Evolutionary conservation across 768 basidiomycete genomes (phyloP), one percentile per base, ranked within the genome.

Genomic region (Candolleomyces eurysporus): DNA sequence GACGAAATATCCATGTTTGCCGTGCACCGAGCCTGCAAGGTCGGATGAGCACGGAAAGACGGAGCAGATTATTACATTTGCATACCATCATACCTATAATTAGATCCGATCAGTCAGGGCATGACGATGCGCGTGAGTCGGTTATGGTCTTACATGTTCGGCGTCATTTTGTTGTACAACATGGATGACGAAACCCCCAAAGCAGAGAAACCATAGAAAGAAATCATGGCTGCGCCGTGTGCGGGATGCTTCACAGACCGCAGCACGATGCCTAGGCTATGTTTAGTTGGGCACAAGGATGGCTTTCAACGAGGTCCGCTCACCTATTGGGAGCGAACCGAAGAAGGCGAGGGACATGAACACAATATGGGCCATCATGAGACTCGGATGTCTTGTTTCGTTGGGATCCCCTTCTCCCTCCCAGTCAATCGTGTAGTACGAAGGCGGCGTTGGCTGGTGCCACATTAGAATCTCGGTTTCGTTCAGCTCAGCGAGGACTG

Each of bases 291-390:
- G 59, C 19, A 56, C n/a, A 14, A 49, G 43, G 48, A 60, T 52
- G 51, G 11, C 36, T 39, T 57, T 40, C 13, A 21, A 19, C 39
- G 45, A 50, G 48, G 48, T 31, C 48, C 32, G 57, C 14, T 66
- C 70, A 95, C 94, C 87, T 48, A 87, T 79, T 21, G 95, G 96
- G 21, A 97, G 80, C 13, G 87, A 84, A 14, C 86, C 82, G 68
- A 97, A 94, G 75, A 93, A 96, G 16, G 93, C 94, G 2, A 89
- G 70, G 59, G 74, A 78, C 88, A 94, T 91, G 66, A 85, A 83
- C 5, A 87, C 58, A n/a, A 80, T 84, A 72, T 97, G 96, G 3
- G 86, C 70, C 46, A 82, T 76, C 78, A 96, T 92, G 61, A 94
- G 75, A 14, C 80, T 82, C n/a, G 87, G 86, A 71, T 89, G 82